Base-by-base conservation (phyloP, 2,329 filamentous ascomycete species). In the Thielaviopsis ethacetica region DNA sequence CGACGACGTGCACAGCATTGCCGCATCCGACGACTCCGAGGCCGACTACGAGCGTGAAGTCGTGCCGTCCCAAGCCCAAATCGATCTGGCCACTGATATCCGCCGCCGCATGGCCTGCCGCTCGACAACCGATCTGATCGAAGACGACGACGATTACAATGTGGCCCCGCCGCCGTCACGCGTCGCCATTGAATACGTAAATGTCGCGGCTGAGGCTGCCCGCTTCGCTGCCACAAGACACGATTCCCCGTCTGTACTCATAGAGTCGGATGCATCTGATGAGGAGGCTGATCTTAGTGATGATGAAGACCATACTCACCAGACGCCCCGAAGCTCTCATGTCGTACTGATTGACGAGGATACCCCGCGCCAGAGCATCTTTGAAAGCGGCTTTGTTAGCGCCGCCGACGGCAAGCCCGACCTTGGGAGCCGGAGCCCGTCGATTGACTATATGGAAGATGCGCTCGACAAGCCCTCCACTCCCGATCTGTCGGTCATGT, bases 1-100 rank as follows among this genome's bases (percentile, higher is more conserved):
- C 7, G 66, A 67, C 34, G 66, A 66, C 38, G 70, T 70, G 41
- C 72, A 73, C 59, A 71, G 71, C 4, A 74, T 77, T 26, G 72
- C 74, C 19, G 71, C 71, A 24, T 68, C 66, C 7, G 55, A 49
- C 13, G 49, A 38, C 15, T 27, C 26, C 17, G 38, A 47, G 41
- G 24, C 27, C 27, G 52, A 53, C 34, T 60, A 60, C 26, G 58
- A 60, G 44, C 58, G 53, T 22, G 53, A 60, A 44, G 53, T 22
- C 22, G 54, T 60, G 7, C 58, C 58, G 17, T 56, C 58, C 10
- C 58, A 60, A 21, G 24, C 24, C 12, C 47, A 60, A 27, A 56
- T 60, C 49, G 49, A 57, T 27, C 30, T 30, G 34, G 54, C 53
- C n/a, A 44, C 34, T 22, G 49, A 60, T 53, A 41, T 57, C 49